Evolutionary conservation across 495 filamentous ascomycete genomes (phyloP), one percentile per base, ranked within the genome.

Genomic region (Bathelium albidoporum): DNA sequence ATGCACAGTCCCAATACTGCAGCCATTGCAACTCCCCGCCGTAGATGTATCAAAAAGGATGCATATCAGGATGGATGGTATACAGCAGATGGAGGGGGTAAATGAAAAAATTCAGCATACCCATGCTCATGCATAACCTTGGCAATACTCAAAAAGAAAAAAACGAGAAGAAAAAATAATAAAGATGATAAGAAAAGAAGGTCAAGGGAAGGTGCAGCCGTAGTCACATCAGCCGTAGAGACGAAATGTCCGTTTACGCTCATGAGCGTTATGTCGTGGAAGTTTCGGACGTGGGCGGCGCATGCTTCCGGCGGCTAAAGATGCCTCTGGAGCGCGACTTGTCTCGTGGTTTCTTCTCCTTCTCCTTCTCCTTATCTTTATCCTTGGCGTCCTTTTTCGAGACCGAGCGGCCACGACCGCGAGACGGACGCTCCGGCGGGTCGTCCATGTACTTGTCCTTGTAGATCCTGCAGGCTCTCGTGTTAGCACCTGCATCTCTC

Each of bases 391-490:
- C 32, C 68, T 71, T 59, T 71, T 70, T 62, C 71, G 73, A 45
- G 29, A 49, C 28, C 26, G 34, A 45, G 29, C 34, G 32, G 28
- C 31, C 58, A 12, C 34, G 24, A 34, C 59, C 69, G 64, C 28
- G 65, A 61, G 39, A 64, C 65, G 74, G 75, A 60, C 77, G 78
- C 28, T 77, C 73, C 66, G 67, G 68, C 64, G 73, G 66, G 26
- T 89, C 86, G 59, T 90, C 86, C 62, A 83, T 82, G 73, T 96
- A 96, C 72, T 96, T 96, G 36, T 89, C 78, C 71, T 96, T 96
- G 78, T 95, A 90, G 70, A 96, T 96, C 91, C 91, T 96, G 39
- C 18, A 22, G n/a, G n/a, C n/a, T n/a, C n/a, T n/a, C n/a, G n/a
- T n/a, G n/a, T n/a, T n/a, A n/a, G n/a, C n/a, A n/a, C n/a, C n/a